phyloP scores from a whole-genome alignment of 2,329 filamentous ascomycete species.

The Aspergillus novofumigatus region DNA sequence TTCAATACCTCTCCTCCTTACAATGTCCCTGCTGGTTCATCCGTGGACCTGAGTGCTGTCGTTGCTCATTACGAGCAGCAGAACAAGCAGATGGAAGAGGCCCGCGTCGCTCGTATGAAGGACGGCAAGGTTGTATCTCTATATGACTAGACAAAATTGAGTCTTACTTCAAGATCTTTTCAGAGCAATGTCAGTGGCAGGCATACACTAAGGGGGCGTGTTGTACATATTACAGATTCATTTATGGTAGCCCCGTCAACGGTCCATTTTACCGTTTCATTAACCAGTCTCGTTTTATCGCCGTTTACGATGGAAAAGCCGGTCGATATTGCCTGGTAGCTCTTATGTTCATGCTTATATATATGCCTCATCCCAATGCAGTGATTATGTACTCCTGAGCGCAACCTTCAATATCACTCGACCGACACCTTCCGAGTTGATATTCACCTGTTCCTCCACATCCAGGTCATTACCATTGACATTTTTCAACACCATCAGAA shows the following conservation, averaged over 20 bases:
- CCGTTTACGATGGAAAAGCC: neutral
- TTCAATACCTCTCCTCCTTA: constrained; percentile 60
- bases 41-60: constrained; percentile 55
- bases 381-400: neutral
- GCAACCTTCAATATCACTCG: constrained; percentile 40
- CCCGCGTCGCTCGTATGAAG: constrained; percentile 47
- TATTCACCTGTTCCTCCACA: constrained; percentile 31
- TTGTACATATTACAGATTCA: constrained; percentile 34
- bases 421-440: constrained; percentile 42
- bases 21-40: constrained; percentile 60
- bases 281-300: neutral
- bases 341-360: neutral
- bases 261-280: constrained; percentile 19
- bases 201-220: constrained; percentile 24
- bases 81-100: constrained; percentile 54
- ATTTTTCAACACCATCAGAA: constrained; percentile 36
- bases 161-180: constrained; percentile 16
- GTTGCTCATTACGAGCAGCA: constrained; percentile 60
- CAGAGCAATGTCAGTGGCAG: constrained; percentile 18
- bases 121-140: constrained; percentile 41
- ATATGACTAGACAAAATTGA: constrained; percentile 36
- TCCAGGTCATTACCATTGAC: constrained; percentile 23
- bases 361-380: neutral
- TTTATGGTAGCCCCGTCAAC: constrained; percentile 24
- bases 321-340: neutral